These are phyloP conservation scores for Elongisporangium undulatum DNA, from an alignment of 352 stramenopile genomes.

Conservation along the genomic window DNA sequence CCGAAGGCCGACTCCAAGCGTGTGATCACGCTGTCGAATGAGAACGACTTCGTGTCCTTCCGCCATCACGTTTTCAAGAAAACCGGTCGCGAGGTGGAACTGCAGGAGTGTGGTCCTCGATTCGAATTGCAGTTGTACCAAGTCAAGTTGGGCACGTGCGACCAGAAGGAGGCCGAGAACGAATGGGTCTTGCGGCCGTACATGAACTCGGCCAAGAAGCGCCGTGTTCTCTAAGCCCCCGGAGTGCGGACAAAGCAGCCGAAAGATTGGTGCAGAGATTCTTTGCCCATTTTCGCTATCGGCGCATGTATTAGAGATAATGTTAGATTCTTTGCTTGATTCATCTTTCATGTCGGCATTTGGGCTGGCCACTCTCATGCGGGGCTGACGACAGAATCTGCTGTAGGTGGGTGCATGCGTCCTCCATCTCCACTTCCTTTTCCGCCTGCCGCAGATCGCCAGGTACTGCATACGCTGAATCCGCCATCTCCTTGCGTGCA, in stretches of 20 bases:
- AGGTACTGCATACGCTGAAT: constrained; percentile 96
- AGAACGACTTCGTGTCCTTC: constrained; percentile 99
- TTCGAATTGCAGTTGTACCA: constrained; percentile 99
- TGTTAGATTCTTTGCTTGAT: not conserved
- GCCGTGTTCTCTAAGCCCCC: constrained; percentile 72
- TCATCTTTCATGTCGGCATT: constrained; percentile 66
- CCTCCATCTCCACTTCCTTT: constrained; percentile 79
- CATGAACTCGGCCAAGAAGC: constrained; percentile 99
- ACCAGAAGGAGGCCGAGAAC: constrained; percentile 98
- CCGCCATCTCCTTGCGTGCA: too few relatives aligned
- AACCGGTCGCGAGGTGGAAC: constrained; percentile 86
- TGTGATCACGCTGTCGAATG: constrained; percentile 98
- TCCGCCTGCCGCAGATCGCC: constrained; percentile 92
- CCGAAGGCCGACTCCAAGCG: constrained; percentile 95
- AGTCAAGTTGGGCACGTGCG: constrained; percentile 96
- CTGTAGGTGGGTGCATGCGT: constrained; percentile 68
- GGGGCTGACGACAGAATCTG: constrained; percentile 62
- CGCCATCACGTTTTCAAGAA: constrained; percentile 99
- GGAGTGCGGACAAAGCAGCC: not conserved
- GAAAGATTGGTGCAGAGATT: not conserved
- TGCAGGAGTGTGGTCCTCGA: constrained; percentile 95
- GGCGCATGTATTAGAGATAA: not conserved
- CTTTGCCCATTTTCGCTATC: not conserved
- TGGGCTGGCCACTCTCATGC: constrained; percentile 52
- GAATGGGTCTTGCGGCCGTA: constrained; percentile 99